Conservation (phyloP, 305 asterid species). For the Fraxinus sp. region DNA sequence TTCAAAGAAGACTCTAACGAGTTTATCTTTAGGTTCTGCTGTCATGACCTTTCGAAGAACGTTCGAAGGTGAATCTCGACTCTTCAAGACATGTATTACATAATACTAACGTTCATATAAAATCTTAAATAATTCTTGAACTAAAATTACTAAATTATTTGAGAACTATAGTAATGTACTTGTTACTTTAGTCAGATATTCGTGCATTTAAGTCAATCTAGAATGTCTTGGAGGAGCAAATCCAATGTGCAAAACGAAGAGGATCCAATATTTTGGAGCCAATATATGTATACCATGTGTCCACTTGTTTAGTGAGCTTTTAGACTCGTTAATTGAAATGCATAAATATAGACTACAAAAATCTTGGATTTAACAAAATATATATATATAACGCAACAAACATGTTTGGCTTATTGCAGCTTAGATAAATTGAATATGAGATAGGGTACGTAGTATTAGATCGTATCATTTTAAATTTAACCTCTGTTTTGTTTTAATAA, state of each 20-base stretch:
- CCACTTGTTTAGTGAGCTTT: slow-evolving; percentile 36
- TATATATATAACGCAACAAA: too few relatives aligned
- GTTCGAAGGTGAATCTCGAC: background rate
- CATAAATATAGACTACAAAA: background rate
- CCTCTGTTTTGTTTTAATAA: too few relatives aligned
- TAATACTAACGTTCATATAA: too few relatives aligned
- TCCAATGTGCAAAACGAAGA: slow-evolving; percentile 29
- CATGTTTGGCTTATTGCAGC: background rate
- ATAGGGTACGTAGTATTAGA: background rate
- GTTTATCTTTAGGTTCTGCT: background rate
- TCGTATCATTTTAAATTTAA: background rate
- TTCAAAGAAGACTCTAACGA: background rate
- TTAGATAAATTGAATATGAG: background rate
- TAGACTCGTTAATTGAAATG: slow-evolving; percentile 17
- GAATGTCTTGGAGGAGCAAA: slow-evolving; percentile 15
- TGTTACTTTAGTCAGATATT: slow-evolving; percentile 24
- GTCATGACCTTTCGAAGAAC: background rate
- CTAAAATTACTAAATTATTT: background rate
- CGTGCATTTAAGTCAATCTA: slow-evolving; percentile 22
- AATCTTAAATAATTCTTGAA: background rate
- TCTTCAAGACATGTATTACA: background rate
- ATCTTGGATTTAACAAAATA: background rate
- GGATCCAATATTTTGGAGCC: slow-evolving; percentile 33
- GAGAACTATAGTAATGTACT: background rate
- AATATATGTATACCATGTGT: slow-evolving; percentile 33